Evolutionary conservation across 768 basidiomycete genomes (phyloP).

Genomic region (Amanita molliuscula): DNA sequence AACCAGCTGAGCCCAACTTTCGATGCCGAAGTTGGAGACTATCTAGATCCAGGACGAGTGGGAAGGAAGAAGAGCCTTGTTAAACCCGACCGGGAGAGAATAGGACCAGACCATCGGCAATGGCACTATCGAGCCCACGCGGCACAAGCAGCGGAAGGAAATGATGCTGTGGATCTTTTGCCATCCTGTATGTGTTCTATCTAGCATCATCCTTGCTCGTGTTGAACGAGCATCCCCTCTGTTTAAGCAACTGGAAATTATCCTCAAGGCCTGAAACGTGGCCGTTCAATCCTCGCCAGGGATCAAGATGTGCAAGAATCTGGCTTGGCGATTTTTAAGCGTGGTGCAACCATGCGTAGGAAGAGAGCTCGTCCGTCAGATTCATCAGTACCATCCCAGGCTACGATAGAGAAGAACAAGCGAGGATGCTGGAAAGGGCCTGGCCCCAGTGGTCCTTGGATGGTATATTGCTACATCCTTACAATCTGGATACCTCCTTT

Average conservation of each 20-base stretch:
- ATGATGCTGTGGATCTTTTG: slow-evolving; percentile 53
- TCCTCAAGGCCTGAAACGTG: slow-evolving; percentile 68
- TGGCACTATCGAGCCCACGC: slow-evolving; percentile 92
- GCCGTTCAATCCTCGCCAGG: slow-evolving; percentile 80
- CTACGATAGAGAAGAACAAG: slow-evolving; percentile 26
- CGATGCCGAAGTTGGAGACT: slow-evolving; percentile 33
- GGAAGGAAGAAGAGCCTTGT: slow-evolving; percentile 88
- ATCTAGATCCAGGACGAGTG: slow-evolving; percentile 40
- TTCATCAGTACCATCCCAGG: slow-evolving; percentile 24
- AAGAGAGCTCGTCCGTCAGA: slow-evolving; percentile 44
- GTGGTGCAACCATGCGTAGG: slow-evolving; percentile 69
- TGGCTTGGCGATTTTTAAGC: slow-evolving; percentile 86
- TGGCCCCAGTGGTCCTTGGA: slow-evolving; percentile 90
- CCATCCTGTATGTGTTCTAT: slow-evolving; percentile 63
- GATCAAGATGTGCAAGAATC: slow-evolving; percentile 91
- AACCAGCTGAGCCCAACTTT: slow-evolving; percentile 18
- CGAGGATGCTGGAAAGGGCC: slow-evolving; percentile 64
- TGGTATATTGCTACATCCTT: slow-evolving; percentile 83
- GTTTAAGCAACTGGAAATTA: slow-evolving; percentile 66
- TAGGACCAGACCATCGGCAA: slow-evolving; percentile 87
- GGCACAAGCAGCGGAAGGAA: slow-evolving; percentile 61
- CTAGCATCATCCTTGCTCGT: slow-evolving; percentile 8
- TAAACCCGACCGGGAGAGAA: slow-evolving; percentile 88
- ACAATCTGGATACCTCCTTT: slow-evolving; percentile 80
- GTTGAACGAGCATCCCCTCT: slow-evolving; percentile 4